Evolutionary conservation across 495 filamentous ascomycete genomes (phyloP).

Genomic region (Haplographium delicatum): DNA sequence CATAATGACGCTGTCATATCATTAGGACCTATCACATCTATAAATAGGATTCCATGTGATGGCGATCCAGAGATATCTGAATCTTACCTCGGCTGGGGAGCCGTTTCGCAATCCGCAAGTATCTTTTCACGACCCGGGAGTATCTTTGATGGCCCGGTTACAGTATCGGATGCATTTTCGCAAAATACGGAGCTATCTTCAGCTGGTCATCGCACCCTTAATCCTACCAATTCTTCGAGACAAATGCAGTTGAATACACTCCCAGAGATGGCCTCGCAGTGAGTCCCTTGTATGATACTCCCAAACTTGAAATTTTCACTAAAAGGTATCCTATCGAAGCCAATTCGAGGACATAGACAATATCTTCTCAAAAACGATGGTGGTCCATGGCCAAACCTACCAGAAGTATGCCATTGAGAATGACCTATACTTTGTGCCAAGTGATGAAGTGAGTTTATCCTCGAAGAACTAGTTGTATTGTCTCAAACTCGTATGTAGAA

Average conservation of each 20-base stretch:
- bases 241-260: neutral
- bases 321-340: conserved; percentile 19
- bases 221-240: neutral
- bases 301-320: conserved; percentile 12
- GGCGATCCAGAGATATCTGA: neutral
- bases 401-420: conserved; percentile 71
- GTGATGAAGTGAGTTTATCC: conserved; percentile 66
- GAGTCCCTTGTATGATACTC: no score
- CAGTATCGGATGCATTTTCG: neutral
- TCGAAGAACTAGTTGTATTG: conserved; percentile 15
- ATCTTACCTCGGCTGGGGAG: neutral
- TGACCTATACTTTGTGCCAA: conserved; percentile 68
- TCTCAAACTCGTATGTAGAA: conserved; percentile 45
- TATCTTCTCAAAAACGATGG: conserved; percentile 55
- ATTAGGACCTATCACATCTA: neutral
- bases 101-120: neutral
- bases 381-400: conserved; percentile 63
- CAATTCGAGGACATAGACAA: conserved; percentile 52
- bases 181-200: neutral
- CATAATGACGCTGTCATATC: neutral
- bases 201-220: neutral
- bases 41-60: neutral
- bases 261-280: neutral
- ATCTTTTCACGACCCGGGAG: neutral
- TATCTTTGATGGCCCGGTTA: neutral